Evolutionary conservation across 1,284 basidiomycete species (phyloP).

Genomic region (Violaceomyces palustris): DNA sequence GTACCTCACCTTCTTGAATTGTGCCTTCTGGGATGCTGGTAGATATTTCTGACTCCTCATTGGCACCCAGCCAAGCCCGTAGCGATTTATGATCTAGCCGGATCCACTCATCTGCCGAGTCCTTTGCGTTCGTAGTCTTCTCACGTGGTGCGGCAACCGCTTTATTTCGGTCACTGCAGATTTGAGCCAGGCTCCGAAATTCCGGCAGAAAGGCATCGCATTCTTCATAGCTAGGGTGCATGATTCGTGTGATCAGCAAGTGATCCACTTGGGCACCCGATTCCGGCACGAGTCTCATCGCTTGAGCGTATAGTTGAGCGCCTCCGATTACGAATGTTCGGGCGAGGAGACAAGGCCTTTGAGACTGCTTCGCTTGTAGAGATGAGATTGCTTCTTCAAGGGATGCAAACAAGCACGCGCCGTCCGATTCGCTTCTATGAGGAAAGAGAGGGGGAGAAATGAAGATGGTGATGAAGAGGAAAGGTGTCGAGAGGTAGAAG

Average conservation of each 20-base stretch:
- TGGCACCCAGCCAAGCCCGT: too few species aligned
- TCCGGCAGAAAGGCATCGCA: slow-evolving; percentile 86
- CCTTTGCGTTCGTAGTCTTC: background rate
- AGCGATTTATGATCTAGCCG: too few species aligned
- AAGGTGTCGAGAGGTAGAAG: background rate
- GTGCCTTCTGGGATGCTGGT: too few species aligned
- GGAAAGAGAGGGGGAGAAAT: slow-evolving; percentile 33
- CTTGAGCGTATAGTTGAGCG: slow-evolving; percentile 72
- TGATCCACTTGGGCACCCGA: slow-evolving; percentile 15
- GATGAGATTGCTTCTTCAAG: slow-evolving; percentile 7
- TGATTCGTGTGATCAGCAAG: slow-evolving; percentile 73
- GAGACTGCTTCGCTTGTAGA: background rate
- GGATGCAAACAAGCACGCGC: slow-evolving; percentile 11
- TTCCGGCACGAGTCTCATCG: background rate
- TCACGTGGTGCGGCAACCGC: background rate
- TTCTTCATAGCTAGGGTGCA: slow-evolving; percentile 66
- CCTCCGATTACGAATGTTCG: slow-evolving; percentile 82
- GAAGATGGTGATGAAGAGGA: background rate
- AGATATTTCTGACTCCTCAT: too few species aligned
- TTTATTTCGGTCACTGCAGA: slow-evolving; percentile 3
- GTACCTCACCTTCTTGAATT: slow-evolving; percentile 13
- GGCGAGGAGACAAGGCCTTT: slow-evolving; percentile 12
- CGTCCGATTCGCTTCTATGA: slow-evolving; percentile 9
- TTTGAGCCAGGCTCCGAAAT: slow-evolving; percentile 56
- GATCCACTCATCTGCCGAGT: too few species aligned